Conservation (phyloP, 257 asterid species). For the Nicotiana undulata region DNA sequence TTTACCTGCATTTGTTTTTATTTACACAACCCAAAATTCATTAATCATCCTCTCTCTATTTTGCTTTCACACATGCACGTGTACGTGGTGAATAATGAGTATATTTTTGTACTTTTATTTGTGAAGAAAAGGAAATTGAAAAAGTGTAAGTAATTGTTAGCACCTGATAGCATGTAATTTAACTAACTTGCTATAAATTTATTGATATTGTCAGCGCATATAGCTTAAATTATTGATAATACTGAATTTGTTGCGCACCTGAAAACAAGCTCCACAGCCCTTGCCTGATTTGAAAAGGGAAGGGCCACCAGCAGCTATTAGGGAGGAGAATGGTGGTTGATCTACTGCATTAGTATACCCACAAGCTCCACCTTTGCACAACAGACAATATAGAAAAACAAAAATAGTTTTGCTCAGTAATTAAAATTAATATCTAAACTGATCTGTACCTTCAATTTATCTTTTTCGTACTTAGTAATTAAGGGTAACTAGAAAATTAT, state of each 20-base stretch:
- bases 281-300: conserved; percentile 51
- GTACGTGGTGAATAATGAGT: not conserved
- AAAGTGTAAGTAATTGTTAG: not conserved
- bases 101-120: no score
- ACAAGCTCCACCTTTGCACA: conserved; percentile 67
- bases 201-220: not conserved
- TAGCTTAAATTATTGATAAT: not conserved
- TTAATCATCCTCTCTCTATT: not conserved
- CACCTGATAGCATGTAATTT: no score
- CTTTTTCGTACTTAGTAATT: no score
- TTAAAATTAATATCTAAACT: no score
- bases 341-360: conserved; percentile 63
- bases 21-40: not conserved
- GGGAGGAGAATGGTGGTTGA: conserved; percentile 59
- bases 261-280: conserved; percentile 78
- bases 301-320: conserved; percentile 64
- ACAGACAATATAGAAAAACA: not conserved
- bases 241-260: conserved; percentile 28
- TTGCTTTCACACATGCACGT: not conserved
- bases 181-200: not conserved
- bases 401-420: no score
- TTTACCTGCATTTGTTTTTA: conserved; percentile 38
- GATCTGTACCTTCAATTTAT: no score
- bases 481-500: no score
- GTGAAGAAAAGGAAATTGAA: not conserved